Evolutionary conservation across 129 eudicot species (phyloP), one percentile per base, ranked within the genome.

Genomic region (Escallonia herrerae): DNA sequence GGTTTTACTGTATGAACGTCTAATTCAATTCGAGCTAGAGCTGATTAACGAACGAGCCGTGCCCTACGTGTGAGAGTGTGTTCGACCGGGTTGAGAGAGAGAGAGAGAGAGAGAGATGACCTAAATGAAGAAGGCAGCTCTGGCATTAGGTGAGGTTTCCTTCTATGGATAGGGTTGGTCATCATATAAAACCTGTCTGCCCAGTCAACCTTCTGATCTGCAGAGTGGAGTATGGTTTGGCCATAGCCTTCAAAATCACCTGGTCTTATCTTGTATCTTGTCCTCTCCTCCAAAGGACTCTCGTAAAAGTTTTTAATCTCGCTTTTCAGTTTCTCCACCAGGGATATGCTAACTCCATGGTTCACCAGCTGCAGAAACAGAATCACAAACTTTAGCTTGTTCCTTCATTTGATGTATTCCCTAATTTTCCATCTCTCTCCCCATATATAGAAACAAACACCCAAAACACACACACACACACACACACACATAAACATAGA

Each of bases 231-330:
- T 37, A 80, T 64, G 56, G 78, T 73, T 74, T 79, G 85, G 2
- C 93, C 96, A 68, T 79, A 84, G 11, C 96, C 93, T 63, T 88
- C 78, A 68, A 81, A 58, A 10, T 79, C 86, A 55, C 86, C 91
- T 7, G 15, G 50, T 57, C 14, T 58, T 49, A 65, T 12, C 70
- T 72, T 74, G 79, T 72, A 84, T 56, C 53, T 84, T 66, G 68
- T 51, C 64, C 72, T 88, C 71, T 84, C 91, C 55, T 82, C 86
- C 48, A 73, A 38, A 10, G 95, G 87, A 42, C 63, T 53, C 46
- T 82, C 43, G 69, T 68, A 87, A 62, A 87, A 87, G 15, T 79
- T 78, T 53, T 69, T 55, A 13, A 82, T 64, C 62, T 60, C 83
- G n/a, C 62, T 5, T 58, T 77, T 84, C 71, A 84, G 48, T 60